Percentiles rank a stretch among this genome's conserved stretches.
These are phyloP conservation scores for Hemerocallis citrina DNA, from an alignment of 106 monocot species.

Conservation along the genomic window DNA sequence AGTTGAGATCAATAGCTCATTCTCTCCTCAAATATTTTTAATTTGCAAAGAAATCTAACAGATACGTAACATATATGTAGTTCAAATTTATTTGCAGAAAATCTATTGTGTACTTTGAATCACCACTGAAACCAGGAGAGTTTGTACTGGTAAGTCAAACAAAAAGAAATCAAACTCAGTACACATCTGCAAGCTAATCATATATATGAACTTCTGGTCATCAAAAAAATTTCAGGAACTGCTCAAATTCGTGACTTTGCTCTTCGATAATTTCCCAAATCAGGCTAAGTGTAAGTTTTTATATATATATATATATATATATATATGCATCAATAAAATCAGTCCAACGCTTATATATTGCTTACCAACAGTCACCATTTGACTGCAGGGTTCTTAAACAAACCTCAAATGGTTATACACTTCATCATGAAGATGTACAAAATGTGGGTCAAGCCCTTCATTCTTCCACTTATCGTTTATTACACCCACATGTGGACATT, in stretches of 20 bases:
- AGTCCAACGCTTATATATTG: background rate
- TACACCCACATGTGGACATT: slow-evolving; percentile 40
- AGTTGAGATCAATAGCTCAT: slow-evolving; percentile 24
- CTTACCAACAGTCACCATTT: background rate
- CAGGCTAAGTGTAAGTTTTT: slow-evolving; percentile 46
- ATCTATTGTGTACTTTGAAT: slow-evolving; percentile 43
- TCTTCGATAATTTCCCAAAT: slow-evolving; percentile 53
- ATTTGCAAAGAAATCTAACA: background rate
- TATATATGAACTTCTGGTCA: background rate
- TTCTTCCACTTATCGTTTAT: slow-evolving; percentile 49
- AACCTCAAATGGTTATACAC: slow-evolving; percentile 23
- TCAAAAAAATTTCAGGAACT: slow-evolving; percentile 38
- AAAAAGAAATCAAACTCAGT: background rate
- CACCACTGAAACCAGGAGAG: slow-evolving; percentile 60
- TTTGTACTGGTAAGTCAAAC: slow-evolving; percentile 32
- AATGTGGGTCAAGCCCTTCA: slow-evolving; percentile 30
- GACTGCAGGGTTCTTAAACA: slow-evolving; percentile 52
- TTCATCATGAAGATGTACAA: slow-evolving; percentile 30
- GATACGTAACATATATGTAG: background rate
- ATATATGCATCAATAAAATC: slow-evolving; percentile 10
- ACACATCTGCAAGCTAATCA: background rate
- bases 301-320: too few species aligned
- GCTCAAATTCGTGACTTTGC: slow-evolving; percentile 26
- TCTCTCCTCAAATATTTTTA: background rate
- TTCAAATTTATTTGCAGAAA: slow-evolving; percentile 29